Conservation (phyloP, 2,329 filamentous ascomycete species). For the Blastomyces gilchristii region DNA sequence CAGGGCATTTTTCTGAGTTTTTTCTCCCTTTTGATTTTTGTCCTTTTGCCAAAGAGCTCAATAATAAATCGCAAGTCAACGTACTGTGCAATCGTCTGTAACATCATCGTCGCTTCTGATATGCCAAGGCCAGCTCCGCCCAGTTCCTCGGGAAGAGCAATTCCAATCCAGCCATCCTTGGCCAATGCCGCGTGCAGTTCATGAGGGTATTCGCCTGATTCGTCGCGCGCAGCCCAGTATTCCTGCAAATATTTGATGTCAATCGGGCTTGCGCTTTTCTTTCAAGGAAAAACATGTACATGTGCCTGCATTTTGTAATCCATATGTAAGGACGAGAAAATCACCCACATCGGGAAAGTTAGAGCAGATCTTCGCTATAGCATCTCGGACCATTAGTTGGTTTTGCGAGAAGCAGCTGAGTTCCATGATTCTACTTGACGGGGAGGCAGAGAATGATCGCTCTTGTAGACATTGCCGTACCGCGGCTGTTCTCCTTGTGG, state of each 20-base stretch:
- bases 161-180: constrained; percentile 69
- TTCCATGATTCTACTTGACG: constrained; percentile 51
- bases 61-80: constrained; percentile 8
- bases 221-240: constrained; percentile 68
- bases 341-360: constrained; percentile 52
- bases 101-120: constrained; percentile 75
- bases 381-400: constrained; percentile 62
- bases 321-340: constrained; percentile 3
- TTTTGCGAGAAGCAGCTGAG: constrained; percentile 61
- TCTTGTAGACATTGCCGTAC: constrained; percentile 4
- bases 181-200: constrained; percentile 68
- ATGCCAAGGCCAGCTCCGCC: constrained; percentile 67
- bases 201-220: constrained; percentile 58
- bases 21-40: neutral
- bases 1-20: neutral
- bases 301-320: neutral
- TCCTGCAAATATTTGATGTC: constrained; percentile 26
- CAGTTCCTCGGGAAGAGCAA: constrained; percentile 62
- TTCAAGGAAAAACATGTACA: no score
- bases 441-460: constrained; percentile 26
- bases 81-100: constrained; percentile 67
- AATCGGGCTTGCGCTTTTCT: neutral
- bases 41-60: neutral
- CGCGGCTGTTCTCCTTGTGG: neutral
- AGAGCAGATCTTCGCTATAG: constrained; percentile 57